Conservation (phyloP, 441 rosid species). For the Manihot esculenta region DNA sequence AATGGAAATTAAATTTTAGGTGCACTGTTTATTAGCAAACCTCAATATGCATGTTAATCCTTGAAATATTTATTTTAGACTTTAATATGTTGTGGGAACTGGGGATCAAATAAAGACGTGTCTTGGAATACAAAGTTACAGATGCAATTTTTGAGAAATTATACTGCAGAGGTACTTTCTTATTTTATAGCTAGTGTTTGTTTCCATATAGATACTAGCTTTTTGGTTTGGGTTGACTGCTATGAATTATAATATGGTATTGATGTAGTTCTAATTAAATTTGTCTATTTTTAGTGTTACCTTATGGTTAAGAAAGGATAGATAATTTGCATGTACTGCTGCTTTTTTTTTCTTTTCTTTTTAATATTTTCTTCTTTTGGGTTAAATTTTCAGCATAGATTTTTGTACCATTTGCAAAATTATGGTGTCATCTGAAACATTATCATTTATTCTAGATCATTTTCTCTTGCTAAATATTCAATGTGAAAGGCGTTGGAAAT, state of each 20-base stretch:
- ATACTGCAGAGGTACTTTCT: not conserved
- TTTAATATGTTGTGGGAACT: not conserved
- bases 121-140: too few relatives aligned
- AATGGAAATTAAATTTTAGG: not conserved
- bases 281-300: not conserved
- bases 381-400: not conserved
- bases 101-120: not conserved
- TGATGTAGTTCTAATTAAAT: not conserved
- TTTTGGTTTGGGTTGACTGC: too few relatives aligned
- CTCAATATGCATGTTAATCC: not conserved
- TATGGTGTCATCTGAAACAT: not conserved
- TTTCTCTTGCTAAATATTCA: not conserved
- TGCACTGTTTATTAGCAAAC: not conserved
- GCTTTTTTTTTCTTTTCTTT: not conserved
- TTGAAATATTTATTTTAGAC: not conserved
- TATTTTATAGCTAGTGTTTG: not conserved
- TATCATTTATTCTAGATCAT: not conserved
- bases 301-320: not conserved
- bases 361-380: not conserved
- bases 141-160: not conserved
- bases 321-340: not conserved
- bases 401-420: not conserved
- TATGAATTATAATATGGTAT: not conserved
- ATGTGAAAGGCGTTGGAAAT: not conserved
- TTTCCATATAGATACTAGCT: not conserved